phyloP scores from a whole-genome alignment of 1,284 basidiomycete species.

The Pascua guehoae region DNA sequence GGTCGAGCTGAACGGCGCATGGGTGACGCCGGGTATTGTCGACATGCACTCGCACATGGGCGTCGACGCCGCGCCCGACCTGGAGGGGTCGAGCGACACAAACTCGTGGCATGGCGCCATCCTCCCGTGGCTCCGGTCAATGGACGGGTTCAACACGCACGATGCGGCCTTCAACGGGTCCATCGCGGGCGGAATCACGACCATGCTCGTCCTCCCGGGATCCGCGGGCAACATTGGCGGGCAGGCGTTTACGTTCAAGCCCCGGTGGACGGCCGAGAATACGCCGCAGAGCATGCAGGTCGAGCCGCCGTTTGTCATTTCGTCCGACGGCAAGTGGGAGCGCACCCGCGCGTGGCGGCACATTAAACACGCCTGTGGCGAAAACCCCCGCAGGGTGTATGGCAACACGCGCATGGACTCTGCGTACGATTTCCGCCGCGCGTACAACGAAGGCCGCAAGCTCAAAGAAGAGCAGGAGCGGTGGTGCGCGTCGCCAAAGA shows the following conservation, averaged over 20 bases:
- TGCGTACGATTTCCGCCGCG: conserved; percentile 58
- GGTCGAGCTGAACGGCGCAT: conserved; percentile 50
- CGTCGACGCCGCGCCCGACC: conserved; percentile 60
- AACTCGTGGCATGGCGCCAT: conserved; percentile 48
- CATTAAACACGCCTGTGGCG: conserved; percentile 52
- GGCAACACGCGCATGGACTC: conserved; percentile 56
- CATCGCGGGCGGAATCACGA: conserved; percentile 54
- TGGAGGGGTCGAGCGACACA: conserved; percentile 53
- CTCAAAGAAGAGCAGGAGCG: conserved; percentile 68
- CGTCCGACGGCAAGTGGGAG: conserved; percentile 33
- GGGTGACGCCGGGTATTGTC: conserved; percentile 58
- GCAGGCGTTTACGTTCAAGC: conserved; percentile 54
- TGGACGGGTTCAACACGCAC: conserved; percentile 57
- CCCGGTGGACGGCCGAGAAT: conserved; percentile 48
- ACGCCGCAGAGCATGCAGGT: conserved; percentile 50
- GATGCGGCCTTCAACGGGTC: conserved; percentile 51
- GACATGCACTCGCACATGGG: conserved; percentile 79
- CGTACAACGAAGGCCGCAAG: conserved; percentile 68
- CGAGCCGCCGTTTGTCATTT: conserved; percentile 47
- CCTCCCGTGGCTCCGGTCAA: conserved; percentile 53
- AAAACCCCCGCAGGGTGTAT: conserved; percentile 55
- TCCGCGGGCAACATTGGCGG: conserved; percentile 46
- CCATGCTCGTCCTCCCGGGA: conserved; percentile 54
- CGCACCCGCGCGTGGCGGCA: conserved; percentile 43
- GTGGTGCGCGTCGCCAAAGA: conserved; percentile 59